A percentile compares a stretch with the other conserved stretches of the same genome.
Evolutionary conservation across 352 stramenopile species (phyloP).

Genomic region (Plasmopara muralis): DNA sequence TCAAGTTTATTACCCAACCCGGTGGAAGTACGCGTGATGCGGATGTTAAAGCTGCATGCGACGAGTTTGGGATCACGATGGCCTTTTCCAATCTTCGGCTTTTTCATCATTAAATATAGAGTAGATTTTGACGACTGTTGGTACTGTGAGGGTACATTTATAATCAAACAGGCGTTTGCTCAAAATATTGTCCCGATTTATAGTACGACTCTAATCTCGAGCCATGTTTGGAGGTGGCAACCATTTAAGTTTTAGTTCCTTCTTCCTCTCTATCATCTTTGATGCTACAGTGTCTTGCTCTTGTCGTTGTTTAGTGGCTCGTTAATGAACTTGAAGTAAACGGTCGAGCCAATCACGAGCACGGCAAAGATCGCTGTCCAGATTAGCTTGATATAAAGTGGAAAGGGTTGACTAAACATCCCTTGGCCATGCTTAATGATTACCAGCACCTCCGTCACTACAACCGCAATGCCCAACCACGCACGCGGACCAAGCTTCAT

Average conservation of each 20-base stretch:
- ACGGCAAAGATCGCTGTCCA: slow-evolving; percentile 72
- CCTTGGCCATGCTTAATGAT: slow-evolving; percentile 79
- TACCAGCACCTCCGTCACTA: slow-evolving; percentile 68
- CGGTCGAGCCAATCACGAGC: slow-evolving; percentile 65
- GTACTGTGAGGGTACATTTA: background rate
- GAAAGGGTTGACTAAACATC: slow-evolving; percentile 87
- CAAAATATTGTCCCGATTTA: background rate
- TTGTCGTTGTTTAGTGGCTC: slow-evolving; percentile 29
- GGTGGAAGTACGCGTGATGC: slow-evolving; percentile 75
- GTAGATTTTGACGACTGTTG: background rate
- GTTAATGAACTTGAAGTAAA: slow-evolving; percentile 83
- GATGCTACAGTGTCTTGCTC: slow-evolving; percentile 23
- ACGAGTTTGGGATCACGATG: slow-evolving; percentile 99
- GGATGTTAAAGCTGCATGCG: slow-evolving; percentile 92
- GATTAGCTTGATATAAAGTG: slow-evolving; percentile 66
- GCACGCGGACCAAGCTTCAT: slow-evolving; percentile 78
- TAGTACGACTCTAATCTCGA: background rate
- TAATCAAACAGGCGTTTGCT: background rate
- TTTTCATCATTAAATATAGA: slow-evolving; percentile 96
- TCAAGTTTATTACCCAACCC: slow-evolving; percentile 97
- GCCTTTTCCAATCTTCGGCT: slow-evolving; percentile 97
- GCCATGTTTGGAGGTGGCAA: background rate
- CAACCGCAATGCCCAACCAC: slow-evolving; percentile 77
- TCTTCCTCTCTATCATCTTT: background rate
- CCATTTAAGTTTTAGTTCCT: background rate